A percentile compares a stretch with the other conserved stretches of the same genome.
These are phyloP conservation scores for Neurospora sp. DNA, from an alignment of 495 filamentous ascomycete genomes.

Conservation along the genomic window DNA sequence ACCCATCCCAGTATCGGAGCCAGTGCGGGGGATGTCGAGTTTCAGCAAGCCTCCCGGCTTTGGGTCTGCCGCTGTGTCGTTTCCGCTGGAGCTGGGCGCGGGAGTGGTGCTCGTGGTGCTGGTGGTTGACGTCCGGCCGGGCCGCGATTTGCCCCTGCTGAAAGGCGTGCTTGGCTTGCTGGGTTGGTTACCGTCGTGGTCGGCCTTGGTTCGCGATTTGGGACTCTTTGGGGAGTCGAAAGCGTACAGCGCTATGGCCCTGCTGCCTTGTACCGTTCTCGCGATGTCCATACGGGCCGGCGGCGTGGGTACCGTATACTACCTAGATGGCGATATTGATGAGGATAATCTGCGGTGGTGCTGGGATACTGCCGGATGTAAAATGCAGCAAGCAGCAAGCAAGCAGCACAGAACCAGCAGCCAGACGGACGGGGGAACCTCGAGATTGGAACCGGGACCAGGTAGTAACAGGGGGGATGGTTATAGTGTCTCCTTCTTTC, in stretches of 20 bases:
- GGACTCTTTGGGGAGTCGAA: not conserved
- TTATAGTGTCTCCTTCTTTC: not conserved
- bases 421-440: not conserved
- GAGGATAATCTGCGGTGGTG: not conserved
- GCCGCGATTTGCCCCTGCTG: not conserved
- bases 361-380: not conserved
- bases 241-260: not conserved
- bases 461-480: constrained; percentile 2
- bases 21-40: not conserved
- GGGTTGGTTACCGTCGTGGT: not conserved
- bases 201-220: not conserved
- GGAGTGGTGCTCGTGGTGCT: not conserved
- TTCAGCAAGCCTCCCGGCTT: constrained; percentile 2
- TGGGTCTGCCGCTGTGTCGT: constrained; percentile 11
- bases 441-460: not conserved
- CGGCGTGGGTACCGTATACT: not conserved
- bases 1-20: constrained; percentile 22
- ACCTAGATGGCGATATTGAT: not conserved
- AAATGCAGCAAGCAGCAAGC: constrained; percentile 3
- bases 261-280: not conserved
- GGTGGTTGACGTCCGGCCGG: not conserved
- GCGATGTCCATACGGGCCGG: not conserved
- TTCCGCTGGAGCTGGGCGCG: constrained; percentile 1
- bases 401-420: constrained; percentile 1
- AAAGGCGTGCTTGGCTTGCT: not conserved